phyloP scores from a whole-genome alignment of 371 early-diverging fungal genomes.

The Circinella minor region DNA sequence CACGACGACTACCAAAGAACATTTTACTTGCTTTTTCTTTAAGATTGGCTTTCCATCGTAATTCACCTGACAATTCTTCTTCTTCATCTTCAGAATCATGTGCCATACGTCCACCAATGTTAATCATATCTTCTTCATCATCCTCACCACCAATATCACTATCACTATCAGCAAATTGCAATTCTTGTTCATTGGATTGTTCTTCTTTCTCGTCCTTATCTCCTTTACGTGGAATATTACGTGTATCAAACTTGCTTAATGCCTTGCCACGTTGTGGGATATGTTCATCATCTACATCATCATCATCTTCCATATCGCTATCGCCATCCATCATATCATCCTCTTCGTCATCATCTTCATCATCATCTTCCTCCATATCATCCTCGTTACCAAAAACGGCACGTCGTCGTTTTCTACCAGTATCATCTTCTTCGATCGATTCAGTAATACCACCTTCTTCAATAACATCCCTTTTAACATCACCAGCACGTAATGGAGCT shows the following conservation, averaged over 20 bases:
- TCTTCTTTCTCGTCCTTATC: constrained; percentile 48
- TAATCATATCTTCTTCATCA: constrained; percentile 53
- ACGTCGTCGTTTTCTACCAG: constrained; percentile 63
- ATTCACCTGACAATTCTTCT: constrained; percentile 59
- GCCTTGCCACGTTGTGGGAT: constrained; percentile 50
- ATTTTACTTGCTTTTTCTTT: constrained; percentile 69
- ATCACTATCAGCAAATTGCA: constrained; percentile 77
- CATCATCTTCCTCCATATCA: constrained; percentile 39
- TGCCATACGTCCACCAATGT: constrained; percentile 43
- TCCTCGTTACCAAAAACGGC: constrained; percentile 60
- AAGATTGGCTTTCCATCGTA: constrained; percentile 79
- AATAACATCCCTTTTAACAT: constrained; percentile 34
- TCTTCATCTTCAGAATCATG: constrained; percentile 49
- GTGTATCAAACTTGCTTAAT: constrained; percentile 51
- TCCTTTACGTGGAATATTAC: constrained; percentile 54
- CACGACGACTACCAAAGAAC: constrained; percentile 63
- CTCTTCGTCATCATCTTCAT: constrained; percentile 49
- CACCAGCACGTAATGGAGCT: constrained; percentile 72
- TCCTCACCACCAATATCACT: constrained; percentile 65
- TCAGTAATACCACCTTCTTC: constrained; percentile 44
- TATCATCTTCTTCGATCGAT: constrained; percentile 44
- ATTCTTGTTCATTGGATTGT: constrained; percentile 52
- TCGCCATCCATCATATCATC: constrained; percentile 49
- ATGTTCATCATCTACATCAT: constrained; percentile 40
- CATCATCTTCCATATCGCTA: constrained; percentile 35